These are phyloP conservation scores for Pythium guiyangense DNA, from an alignment of 352 stramenopile genomes.

Conservation along the genomic window DNA sequence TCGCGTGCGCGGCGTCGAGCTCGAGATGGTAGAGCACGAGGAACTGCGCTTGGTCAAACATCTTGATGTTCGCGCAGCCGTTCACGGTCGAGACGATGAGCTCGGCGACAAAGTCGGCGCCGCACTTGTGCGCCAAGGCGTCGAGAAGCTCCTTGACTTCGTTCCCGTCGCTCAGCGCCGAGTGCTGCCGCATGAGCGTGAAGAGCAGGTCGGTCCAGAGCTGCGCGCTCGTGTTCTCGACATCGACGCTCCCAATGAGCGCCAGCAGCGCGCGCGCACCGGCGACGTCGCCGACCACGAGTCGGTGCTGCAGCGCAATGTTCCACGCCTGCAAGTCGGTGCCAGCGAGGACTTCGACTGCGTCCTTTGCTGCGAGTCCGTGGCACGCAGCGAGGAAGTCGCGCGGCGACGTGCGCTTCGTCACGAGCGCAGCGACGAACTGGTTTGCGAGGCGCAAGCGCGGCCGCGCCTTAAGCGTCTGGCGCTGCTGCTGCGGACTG, in stretches of 20 bases:
- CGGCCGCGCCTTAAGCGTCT: not conserved
- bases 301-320: constrained; percentile 46
- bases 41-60: constrained; percentile 41
- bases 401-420: constrained; percentile 18
- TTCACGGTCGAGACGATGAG: constrained; percentile 53
- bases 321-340: constrained; percentile 59
- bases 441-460: constrained; percentile 26
- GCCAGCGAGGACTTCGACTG: constrained; percentile 34
- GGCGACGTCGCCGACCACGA: constrained; percentile 36
- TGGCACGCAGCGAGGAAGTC: constrained; percentile 32
- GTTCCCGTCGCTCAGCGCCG: constrained; percentile 19
- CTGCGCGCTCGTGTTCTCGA: constrained; percentile 45
- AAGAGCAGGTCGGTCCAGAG: constrained; percentile 76
- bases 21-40: constrained; percentile 47
- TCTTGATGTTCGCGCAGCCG: constrained; percentile 59
- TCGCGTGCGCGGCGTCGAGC: constrained; percentile 10
- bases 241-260: constrained; percentile 36
- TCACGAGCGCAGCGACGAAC: constrained; percentile 33
- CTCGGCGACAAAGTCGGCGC: constrained; percentile 34
- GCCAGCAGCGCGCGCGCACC: constrained; percentile 45
- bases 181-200: constrained; percentile 52
- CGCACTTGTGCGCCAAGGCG: constrained; percentile 27
- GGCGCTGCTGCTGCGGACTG: not conserved
- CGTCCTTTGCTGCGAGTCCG: constrained; percentile 29
- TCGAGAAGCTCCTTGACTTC: constrained; percentile 32